phyloP scores from a whole-genome alignment of 2,329 filamentous ascomycete species.

The Alternaria sp. region DNA sequence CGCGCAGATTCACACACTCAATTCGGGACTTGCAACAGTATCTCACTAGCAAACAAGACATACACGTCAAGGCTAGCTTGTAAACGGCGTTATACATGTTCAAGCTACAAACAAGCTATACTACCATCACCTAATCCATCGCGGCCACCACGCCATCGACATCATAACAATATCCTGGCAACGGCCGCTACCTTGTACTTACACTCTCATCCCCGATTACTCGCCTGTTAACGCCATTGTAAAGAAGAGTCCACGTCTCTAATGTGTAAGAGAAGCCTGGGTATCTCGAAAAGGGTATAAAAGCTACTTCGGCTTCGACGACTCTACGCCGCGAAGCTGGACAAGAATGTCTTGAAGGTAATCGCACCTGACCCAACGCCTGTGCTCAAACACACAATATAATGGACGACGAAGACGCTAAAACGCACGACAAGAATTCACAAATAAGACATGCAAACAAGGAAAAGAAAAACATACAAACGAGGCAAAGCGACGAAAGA shows the following conservation, averaged over 20 bases:
- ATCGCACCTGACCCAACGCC: conserved; percentile 25
- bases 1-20: neutral
- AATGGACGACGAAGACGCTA: conserved; percentile 33
- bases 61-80: conserved; percentile 1
- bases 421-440: conserved; percentile 22
- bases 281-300: conserved; percentile 41
- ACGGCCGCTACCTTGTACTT: conserved; percentile 12
- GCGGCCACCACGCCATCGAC: conserved; percentile 15
- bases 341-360: conserved; percentile 14
- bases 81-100: conserved; percentile 5
- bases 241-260: conserved; percentile 24
- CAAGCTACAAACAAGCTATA: conserved; percentile 15
- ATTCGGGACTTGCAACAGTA: neutral
- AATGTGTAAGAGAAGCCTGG: conserved; percentile 30
- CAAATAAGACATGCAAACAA: conserved; percentile 29
- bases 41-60: conserved; percentile 6
- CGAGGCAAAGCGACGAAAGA: conserved; percentile 7
- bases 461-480: conserved; percentile 29
- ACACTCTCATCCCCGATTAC: conserved; percentile 15
- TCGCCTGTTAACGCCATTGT: conserved; percentile 18
- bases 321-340: conserved; percentile 10
- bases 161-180: conserved; percentile 2
- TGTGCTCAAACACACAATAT: conserved; percentile 32
- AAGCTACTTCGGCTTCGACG: conserved; percentile 23
- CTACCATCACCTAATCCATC: conserved; percentile 7